A percentile compares a stretch with the other conserved stretches of the same genome.
phyloP scores from a whole-genome alignment of 306 rosid genomes.

The Quercus variabilis region DNA sequence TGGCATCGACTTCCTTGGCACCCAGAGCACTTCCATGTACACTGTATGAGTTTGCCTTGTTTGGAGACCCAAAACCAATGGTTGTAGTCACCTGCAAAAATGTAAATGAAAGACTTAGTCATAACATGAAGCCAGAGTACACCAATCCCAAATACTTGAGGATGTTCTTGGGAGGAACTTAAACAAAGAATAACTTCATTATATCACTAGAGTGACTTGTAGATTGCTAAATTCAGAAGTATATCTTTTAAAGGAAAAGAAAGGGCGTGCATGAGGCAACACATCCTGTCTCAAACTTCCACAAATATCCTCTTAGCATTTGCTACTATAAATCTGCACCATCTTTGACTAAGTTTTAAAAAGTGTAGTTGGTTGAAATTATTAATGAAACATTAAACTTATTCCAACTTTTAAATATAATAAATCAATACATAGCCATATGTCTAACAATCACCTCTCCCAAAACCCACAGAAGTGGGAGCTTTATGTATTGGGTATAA shows the following conservation, averaged over 20 bases:
- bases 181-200: neutral
- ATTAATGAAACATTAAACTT: neutral
- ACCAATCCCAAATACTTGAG: neutral
- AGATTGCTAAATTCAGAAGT: neutral
- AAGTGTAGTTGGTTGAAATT: neutral
- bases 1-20: slow-evolving; percentile 98
- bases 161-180: neutral
- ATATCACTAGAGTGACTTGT: neutral
- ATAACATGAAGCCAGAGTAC: neutral
- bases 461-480: too few species aligned
- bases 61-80: slow-evolving; percentile 97
- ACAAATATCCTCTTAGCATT: neutral
- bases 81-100: slow-evolving; percentile 86
- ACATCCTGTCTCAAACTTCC: neutral
- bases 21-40: slow-evolving; percentile 98
- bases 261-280: neutral
- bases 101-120: neutral
- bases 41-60: slow-evolving; percentile 95
- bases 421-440: too few species aligned
- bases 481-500: too few species aligned
- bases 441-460: too few species aligned
- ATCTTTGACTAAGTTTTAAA: neutral
- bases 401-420: neutral
- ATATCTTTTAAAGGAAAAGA: too few species aligned
- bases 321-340: neutral